Evolutionary conservation across 495 filamentous ascomycete genomes (phyloP), one percentile per base, ranked within the genome.

Genomic region (Tuber indicum): DNA sequence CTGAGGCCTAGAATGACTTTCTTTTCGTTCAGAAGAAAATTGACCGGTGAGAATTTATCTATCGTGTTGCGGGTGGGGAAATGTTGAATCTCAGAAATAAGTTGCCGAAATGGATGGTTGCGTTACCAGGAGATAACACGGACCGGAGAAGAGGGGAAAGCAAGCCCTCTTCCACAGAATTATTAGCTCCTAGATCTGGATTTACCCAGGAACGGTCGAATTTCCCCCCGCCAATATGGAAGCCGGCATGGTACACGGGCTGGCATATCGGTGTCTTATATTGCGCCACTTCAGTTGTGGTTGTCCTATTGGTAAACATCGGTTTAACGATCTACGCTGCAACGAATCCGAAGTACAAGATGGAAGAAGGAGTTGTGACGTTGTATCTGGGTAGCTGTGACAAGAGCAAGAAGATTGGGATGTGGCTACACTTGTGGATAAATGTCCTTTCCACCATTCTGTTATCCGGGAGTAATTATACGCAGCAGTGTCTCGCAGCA

Each of bases 401-500:
- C 4, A 73, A 32, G 21, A 77, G 72, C 41, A 76, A 75, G 75
- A 69, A 36, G 69, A 32, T 77, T 36, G 77, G 77, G 72, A 36
- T 69, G 23, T 77, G 66, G 47, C 16, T 70, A 10, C 84, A 84
- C 75, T 41, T 84, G 8, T 8, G 46, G 39, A 85, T 84, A 58
- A 85, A 85, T 75, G 19, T 75, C 16, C 36, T 84, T 6, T 72
- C 76, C 3, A 84, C 80, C 3, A n/a, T 83, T 9, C 42, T 84
- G 9, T 76, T 85, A 14, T 74, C 74, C 16, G 79, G 73, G 16
- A 85, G 82, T 74, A 83, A 82, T 66, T 84, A 82, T 72, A 71
- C 69, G 0, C 78, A 78, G 74, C 84, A 84, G 76, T 82, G 80
- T 32, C 74, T 85, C 10, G 77, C 66, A 32, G 79, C 83, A 7